Base-by-base conservation (phyloP, 2,329 filamentous ascomycete genomes). In the Dendrostoma leiphaemia region DNA sequence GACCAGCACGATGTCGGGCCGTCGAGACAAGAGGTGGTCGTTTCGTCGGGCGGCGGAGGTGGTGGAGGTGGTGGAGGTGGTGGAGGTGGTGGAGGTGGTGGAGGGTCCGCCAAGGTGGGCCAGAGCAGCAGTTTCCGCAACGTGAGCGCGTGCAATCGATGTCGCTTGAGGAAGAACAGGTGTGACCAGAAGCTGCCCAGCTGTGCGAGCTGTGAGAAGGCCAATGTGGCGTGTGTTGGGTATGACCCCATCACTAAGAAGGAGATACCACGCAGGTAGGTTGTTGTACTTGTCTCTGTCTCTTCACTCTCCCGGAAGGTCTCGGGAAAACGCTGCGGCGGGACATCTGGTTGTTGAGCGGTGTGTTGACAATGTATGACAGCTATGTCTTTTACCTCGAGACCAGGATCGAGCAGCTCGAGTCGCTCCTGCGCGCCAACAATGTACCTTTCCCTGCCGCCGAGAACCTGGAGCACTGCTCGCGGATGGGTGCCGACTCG, bases 191-290 rank as follows among this genome's bases (percentile, higher is more conserved):
- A 88, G 61, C 80, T 97, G 58, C 93, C 93, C 8, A 90, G 89
- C 64, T 97, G 93, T 70, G 87, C 89, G 38, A 90, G 90, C 62
- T 97, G 93, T 72, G 91, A 92, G 69, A 97, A 97, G 74, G 92
- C 90, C n/a, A 82, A 83, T 55, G 90, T 95, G 43, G 87, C 89
- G 61, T 97, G 94, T 69, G 91, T 97, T 48, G 93, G 93, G 59
- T 97, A 96, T 71, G 93, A 97, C 68, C 92, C 93, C 31, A 96
- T 97, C 66, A 96, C 91, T 23, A 97, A 97, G 78, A 86, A 90
- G 67, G 91, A 97, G 73, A 96, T 97, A 55, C 93, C 93, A 47
- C 83, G 92, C 71, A 91, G 87, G 77, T 96, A 86, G 74, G 55
- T 51, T 5, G 34, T 34, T 88, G 88, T 56, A 26, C 19, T 35